These are phyloP conservation scores for Castanea sativa DNA, from an alignment of 306 rosid genomes.

Conservation along the genomic window DNA sequence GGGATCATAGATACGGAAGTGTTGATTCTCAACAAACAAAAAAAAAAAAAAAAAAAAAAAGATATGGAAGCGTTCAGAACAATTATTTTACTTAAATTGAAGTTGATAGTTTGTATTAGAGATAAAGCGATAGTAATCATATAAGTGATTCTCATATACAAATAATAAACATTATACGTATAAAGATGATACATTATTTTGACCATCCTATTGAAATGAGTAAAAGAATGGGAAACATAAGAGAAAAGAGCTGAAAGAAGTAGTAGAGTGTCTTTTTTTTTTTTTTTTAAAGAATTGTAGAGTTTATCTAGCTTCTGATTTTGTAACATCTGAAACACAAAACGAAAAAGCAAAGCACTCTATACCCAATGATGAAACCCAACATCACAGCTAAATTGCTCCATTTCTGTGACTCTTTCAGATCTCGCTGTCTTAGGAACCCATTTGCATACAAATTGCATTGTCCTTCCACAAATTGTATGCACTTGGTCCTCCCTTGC, in stretches of 20 bases:
- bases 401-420: constrained; percentile 77
- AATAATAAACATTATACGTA: background rate
- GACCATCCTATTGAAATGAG: constrained; percentile 13
- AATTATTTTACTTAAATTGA: too few species aligned
- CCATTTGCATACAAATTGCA: constrained; percentile 62
- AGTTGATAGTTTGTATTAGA: too few species aligned
- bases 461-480: constrained; percentile 42
- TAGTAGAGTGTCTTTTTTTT: background rate
- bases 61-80: too few species aligned
- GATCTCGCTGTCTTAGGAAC: constrained; percentile 69
- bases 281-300: background rate
- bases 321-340: constrained; percentile 79
- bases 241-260: background rate
- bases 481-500: constrained; percentile 60
- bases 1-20: too few species aligned
- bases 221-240: constrained; percentile 17
- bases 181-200: constrained; percentile 14
- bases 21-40: too few species aligned
- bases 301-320: constrained; percentile 47
- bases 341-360: constrained; percentile 69
- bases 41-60: too few species aligned
- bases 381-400: constrained; percentile 77
- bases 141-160: background rate
- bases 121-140: background rate
- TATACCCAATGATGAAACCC: constrained; percentile 79